These are phyloP conservation scores for Xerocomellus dryophilus DNA, from an alignment of 768 basidiomycete species.

Conservation along the genomic window DNA sequence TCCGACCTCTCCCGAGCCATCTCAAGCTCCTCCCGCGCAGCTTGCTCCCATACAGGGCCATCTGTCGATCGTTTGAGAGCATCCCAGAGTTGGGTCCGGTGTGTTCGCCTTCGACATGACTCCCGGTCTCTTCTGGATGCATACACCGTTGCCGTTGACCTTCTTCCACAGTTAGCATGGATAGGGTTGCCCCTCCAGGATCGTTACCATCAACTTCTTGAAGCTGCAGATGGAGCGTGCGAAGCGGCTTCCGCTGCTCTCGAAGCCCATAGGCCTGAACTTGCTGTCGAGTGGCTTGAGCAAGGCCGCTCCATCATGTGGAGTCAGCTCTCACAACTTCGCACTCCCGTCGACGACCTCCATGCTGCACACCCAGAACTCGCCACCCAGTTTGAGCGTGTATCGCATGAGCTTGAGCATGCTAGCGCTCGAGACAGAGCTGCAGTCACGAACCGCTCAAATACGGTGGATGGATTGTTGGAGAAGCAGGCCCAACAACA, in stretches of 20 bases:
- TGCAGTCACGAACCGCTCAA: no score
- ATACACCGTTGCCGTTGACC: background rate
- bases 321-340: background rate
- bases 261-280: background rate
- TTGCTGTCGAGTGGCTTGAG: no score
- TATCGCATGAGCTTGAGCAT: background rate
- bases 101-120: background rate
- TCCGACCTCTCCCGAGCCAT: background rate
- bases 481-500: background rate
- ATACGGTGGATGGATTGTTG: background rate
- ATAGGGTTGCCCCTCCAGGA: background rate
- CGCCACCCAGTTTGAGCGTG: background rate
- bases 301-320: background rate
- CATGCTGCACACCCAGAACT: background rate
- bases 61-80: background rate
- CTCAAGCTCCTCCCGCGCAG: background rate
- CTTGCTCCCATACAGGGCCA: background rate
- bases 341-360: background rate
- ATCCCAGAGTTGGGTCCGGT: background rate
- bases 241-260: background rate
- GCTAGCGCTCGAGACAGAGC: background rate
- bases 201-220: background rate
- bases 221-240: background rate
- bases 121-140: background rate
- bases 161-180: background rate